Evolutionary conservation across 345 rosid genomes (phyloP).

Genomic region (Salix suchowensis): DNA sequence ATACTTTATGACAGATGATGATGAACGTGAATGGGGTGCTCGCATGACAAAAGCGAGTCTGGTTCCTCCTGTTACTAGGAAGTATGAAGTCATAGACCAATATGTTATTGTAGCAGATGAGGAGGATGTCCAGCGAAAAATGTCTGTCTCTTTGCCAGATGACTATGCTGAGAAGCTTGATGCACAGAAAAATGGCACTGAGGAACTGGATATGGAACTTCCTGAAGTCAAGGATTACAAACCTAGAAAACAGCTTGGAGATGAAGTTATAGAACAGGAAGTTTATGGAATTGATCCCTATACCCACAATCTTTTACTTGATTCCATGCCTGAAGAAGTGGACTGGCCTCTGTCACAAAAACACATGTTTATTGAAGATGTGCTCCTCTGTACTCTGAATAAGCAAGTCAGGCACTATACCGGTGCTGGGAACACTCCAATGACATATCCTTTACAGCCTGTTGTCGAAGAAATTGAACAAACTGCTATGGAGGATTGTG

Average conservation of each 20-base stretch:
- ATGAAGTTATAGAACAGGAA: conserved; percentile 94
- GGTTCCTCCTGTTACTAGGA: conserved; percentile 99
- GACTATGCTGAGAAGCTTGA: conserved; percentile 91
- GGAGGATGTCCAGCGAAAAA: conserved; percentile 81
- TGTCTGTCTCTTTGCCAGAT: conserved; percentile 91
- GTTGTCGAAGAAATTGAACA: conserved; percentile 78
- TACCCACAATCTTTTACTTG: conserved; percentile 94
- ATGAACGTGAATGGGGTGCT: conserved; percentile 99
- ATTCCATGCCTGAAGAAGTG: conserved; percentile 92
- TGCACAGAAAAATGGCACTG: conserved; percentile 78
- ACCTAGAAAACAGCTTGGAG: conserved; percentile 86
- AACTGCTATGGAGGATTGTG: conserved; percentile 61
- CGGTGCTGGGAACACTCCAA: conserved; percentile 88
- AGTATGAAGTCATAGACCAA: conserved; percentile 83
- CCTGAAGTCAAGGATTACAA: conserved; percentile 97
- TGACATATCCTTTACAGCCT: conserved; percentile 74
- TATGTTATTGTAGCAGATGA: conserved; percentile 83
- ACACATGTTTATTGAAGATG: conserved; percentile 83
- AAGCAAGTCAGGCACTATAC: conserved; percentile 81
- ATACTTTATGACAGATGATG: conserved; percentile 59
- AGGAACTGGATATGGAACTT: conserved; percentile 98
- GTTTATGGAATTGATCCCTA: conserved; percentile 99
- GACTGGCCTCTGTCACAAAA: conserved; percentile 73
- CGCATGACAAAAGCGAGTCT: conserved; percentile 98
- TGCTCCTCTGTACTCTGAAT: conserved; percentile 74